Evolutionary conservation across 495 filamentous ascomycete species (phyloP), one percentile per base, ranked within the genome.

Genomic region (Annulohypoxylon stygium): DNA sequence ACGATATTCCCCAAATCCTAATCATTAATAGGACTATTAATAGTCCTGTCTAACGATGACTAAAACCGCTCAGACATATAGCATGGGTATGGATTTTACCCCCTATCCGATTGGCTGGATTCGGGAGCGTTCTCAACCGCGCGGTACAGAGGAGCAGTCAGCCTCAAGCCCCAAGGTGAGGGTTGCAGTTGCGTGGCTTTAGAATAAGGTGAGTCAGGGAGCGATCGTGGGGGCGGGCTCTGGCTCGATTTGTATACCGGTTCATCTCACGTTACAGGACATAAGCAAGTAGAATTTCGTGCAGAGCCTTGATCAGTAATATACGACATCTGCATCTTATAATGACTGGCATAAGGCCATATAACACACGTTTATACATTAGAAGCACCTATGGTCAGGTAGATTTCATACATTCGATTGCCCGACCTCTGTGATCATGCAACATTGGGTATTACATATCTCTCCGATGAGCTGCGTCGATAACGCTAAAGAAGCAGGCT

Each of bases 401-500:
- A 39, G 54, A 39, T 39, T 36, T 39, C 7, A 2, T 45, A 67
- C 62, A 45, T 67, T 23, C 20, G 55, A 67, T 57, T 67, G 58
- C 62, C 48, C 70, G 12, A n/a, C 43, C 26, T 30, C 30, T 30
- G 5, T 30, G 30, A 30, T 18, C 58, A 70, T 67, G 65, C 65
- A 69, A 55, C 45, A 10, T 50, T 11, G 36, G 45, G 30, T 30
- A 30, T 30, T 30, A 30, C 30, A 30, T 51, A 66, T 59, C 62
- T 60, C 23, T 41, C 36, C 16, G 16, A 47, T 25, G 61, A 3
- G 26, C 25, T 26, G 23, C 14, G 62, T 64, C 14, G 62, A 70
- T 55, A 50, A 33, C 72, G 67, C 72, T 70, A 75, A 20, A 67
- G 72, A 63, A 70, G 72, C 72, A 75, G 72, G 72, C 72, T 75